Evolutionary conservation across 1,139 yeast genomes (phyloP), one percentile per base, ranked within the genome.

Genomic region (Yamadazyma spencermartinsiae): DNA sequence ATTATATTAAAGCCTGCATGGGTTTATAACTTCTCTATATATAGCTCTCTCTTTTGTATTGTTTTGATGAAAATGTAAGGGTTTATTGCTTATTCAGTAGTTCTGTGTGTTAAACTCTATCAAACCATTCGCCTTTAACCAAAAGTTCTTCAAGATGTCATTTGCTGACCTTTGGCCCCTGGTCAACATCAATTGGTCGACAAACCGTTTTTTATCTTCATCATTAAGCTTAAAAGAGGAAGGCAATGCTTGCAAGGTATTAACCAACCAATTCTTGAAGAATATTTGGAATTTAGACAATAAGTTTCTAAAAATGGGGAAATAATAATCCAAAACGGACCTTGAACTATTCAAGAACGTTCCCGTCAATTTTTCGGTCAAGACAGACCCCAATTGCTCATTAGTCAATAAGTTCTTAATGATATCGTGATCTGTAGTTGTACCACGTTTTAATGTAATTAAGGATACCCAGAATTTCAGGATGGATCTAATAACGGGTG

Each of bases 391-490:
- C 30, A 76, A 48, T 2, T 60, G 51, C 13, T 57, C 53, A n/a
- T 61, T 61, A 13, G 58, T 53, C 38, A 76, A 51, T 12, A 76
- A 40, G 2, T 54, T 43, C 24, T 61, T 60, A 0, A 76, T 52
- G 1, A 46, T 40, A 2, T 61, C 64, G 17, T 73, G 73, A 45
- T 82, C 86, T 14, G 65, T 62, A 18, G 63, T 58, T 3, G 65
- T 61, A 3, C 86, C 86, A 44, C 68, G 70, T 48, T 76, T 76
- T 49, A 82, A 64, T 20, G 71, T 62, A 2, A 86, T 52, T 10
- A 84, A 56, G 21, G 70, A 67, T 2, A 68, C 65, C 95, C 95
- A 87, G 50, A 87, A 86, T 45, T 75, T 73, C 39, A 78, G 68
- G 0, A 79, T 69, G 0, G 88, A 70, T 44, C 79, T 77, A 31